Conservation (phyloP, 495 filamentous ascomycete species). For the Aspergillus haitiensis region DNA sequence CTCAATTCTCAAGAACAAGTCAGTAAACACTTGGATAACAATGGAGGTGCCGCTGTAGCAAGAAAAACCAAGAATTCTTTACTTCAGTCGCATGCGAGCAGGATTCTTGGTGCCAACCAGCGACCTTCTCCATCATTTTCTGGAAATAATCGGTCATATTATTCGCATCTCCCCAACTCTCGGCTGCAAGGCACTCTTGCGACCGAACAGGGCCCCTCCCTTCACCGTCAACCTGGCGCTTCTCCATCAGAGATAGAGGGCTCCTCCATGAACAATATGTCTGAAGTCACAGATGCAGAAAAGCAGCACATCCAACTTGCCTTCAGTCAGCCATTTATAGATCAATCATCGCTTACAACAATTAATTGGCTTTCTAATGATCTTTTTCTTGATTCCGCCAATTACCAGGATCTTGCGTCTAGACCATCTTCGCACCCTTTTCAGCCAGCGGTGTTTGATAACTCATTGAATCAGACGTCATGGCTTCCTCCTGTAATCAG, state of each 20-base stretch:
- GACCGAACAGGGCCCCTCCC: constrained; percentile 7
- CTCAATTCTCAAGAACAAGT: not conserved
- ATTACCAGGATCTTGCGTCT: constrained; percentile 5
- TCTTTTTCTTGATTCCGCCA: constrained; percentile 7
- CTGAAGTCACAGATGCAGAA: constrained; percentile 25
- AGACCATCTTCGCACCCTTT: constrained; percentile 21
- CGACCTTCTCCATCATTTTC: constrained; percentile 18
- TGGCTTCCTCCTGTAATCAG: constrained; percentile 37
- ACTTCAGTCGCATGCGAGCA: constrained; percentile 17
- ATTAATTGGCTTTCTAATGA: constrained; percentile 40
- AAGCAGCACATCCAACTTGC: constrained; percentile 29
- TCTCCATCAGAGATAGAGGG: constrained; percentile 21
- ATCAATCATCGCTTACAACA: constrained; percentile 30
- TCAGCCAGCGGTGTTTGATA: constrained; percentile 21
- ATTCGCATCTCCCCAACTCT: constrained; percentile 11
- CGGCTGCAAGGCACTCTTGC: constrained; percentile 17
- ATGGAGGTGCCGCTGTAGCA: constrained; percentile 6
- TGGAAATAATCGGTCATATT: constrained; percentile 15
- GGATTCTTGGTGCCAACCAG: not conserved
- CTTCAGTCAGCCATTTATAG: constrained; percentile 29
- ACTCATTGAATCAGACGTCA: constrained; percentile 23
- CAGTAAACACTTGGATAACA: not conserved
- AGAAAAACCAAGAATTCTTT: constrained; percentile 7
- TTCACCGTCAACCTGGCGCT: constrained; percentile 17
- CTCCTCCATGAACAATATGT: constrained; percentile 16